These are phyloP conservation scores for Symbiodinium natans DNA, from an alignment of 73 alveolate species.

Conservation along the genomic window DNA sequence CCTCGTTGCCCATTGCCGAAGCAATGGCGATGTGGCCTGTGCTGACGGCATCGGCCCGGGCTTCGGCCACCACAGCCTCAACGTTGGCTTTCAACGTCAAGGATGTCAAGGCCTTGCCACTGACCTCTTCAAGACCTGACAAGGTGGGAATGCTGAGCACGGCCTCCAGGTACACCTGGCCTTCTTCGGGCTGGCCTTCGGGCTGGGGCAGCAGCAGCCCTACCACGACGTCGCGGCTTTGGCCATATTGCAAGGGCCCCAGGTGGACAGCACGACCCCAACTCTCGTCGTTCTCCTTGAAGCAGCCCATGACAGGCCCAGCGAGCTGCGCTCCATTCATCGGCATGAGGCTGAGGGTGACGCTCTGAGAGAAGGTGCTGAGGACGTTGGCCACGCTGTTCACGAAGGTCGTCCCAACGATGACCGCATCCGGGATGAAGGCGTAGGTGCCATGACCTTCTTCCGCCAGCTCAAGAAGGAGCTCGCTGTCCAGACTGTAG, in stretches of 20 bases:
- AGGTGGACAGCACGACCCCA: slow-evolving; percentile 5
- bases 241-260: background rate
- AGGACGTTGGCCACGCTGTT: background rate
- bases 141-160: too few relatives aligned
- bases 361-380: background rate
- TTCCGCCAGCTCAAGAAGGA: background rate
- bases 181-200: background rate
- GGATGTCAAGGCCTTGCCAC: too few relatives aligned
- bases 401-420: background rate
- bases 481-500: background rate
- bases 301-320: background rate
- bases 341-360: background rate
- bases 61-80: background rate
- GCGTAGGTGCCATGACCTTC: slow-evolving; percentile 11
- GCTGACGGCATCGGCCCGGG: background rate
- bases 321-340: too few relatives aligned
- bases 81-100: background rate
- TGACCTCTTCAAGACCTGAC: too few relatives aligned
- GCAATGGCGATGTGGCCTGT: background rate
- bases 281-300: background rate
- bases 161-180: background rate
- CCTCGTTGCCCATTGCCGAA: background rate
- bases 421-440: slow-evolving; percentile 10
- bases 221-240: background rate
- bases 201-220: background rate